phyloP scores from a whole-genome alignment of 2,329 filamentous ascomycete genomes.

The Hymenoscyphus fructigenus region DNA sequence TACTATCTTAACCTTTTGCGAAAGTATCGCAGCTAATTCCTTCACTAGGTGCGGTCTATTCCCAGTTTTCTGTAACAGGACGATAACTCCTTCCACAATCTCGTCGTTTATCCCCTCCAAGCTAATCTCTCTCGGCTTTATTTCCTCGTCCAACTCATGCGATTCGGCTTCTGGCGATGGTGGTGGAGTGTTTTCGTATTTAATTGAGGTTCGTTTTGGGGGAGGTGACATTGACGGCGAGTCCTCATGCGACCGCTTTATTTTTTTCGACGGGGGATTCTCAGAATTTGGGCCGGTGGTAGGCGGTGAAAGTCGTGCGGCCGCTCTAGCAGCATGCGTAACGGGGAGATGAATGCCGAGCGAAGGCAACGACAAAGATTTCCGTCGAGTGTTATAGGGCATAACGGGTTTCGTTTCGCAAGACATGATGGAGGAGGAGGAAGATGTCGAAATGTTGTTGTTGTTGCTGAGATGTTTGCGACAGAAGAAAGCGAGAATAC shows the following conservation, averaged over 20 bases:
- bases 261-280: conserved; percentile 59
- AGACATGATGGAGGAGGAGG: conserved; percentile 17
- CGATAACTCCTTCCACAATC: conserved; percentile 87
- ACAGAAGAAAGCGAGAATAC: conserved; percentile 8
- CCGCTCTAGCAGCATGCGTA: conserved; percentile 58
- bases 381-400: conserved; percentile 96
- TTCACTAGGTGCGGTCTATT: conserved; percentile 95
- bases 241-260: conserved; percentile 73
- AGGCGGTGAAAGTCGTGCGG: conserved; percentile 40
- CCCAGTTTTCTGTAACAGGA: conserved; percentile 82
- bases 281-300: conserved; percentile 34
- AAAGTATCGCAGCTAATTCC: conserved; percentile 80
- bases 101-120: conserved; percentile 87
- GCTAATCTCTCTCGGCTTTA: conserved; percentile 61
- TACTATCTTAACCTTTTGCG: conserved; percentile 74
- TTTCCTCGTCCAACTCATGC: conserved; percentile 43
- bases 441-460: conserved; percentile 3
- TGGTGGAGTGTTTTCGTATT: conserved; percentile 74
- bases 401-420: conserved; percentile 47
- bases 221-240: conserved; percentile 46
- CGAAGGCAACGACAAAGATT: conserved; percentile 89
- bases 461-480: conserved; percentile 20
- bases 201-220: conserved; percentile 41
- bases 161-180: conserved; percentile 62
- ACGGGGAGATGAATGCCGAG: conserved; percentile 87